phyloP scores from a whole-genome alignment of 441 rosid genomes.

The Eutrema salsugineum region DNA sequence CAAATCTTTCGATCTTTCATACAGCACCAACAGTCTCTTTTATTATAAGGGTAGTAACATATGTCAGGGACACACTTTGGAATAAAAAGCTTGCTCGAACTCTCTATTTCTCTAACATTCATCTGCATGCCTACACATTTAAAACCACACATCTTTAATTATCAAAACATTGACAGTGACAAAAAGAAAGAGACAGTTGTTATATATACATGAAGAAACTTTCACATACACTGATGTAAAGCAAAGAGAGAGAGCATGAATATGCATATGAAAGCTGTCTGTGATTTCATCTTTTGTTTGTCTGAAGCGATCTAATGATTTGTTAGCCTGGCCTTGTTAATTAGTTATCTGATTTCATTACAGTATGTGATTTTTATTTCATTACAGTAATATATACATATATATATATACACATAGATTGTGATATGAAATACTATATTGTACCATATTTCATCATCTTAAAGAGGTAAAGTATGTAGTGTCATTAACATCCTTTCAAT shows the following conservation, averaged over 20 bases:
- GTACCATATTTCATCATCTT: too few relatives aligned
- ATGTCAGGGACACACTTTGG: not conserved
- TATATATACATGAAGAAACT: not conserved
- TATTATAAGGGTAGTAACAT: not conserved
- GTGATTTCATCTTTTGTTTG: conserved; percentile 1
- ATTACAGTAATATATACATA: too few relatives aligned
- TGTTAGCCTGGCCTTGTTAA: not conserved
- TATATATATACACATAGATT: too few relatives aligned
- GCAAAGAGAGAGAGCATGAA: conserved; percentile 7
- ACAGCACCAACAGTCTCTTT: not conserved
- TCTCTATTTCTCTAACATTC: not conserved
- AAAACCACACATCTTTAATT: not conserved
- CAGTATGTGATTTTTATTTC: not conserved
- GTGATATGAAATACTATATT: too few relatives aligned
- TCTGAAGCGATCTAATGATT: not conserved
- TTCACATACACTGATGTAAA: conserved; percentile 10
- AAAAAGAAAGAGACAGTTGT: not conserved
- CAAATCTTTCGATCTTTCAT: not conserved
- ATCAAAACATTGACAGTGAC: not conserved
- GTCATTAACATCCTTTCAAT: too few relatives aligned
- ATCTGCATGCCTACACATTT: not conserved
- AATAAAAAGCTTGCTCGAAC: not conserved
- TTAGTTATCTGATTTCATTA: not conserved
- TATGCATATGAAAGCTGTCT: not conserved
- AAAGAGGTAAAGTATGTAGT: too few relatives aligned